Conservation (phyloP, 495 filamentous ascomycete species). For the Aspergillus sclerotiicarbonarius region DNA sequence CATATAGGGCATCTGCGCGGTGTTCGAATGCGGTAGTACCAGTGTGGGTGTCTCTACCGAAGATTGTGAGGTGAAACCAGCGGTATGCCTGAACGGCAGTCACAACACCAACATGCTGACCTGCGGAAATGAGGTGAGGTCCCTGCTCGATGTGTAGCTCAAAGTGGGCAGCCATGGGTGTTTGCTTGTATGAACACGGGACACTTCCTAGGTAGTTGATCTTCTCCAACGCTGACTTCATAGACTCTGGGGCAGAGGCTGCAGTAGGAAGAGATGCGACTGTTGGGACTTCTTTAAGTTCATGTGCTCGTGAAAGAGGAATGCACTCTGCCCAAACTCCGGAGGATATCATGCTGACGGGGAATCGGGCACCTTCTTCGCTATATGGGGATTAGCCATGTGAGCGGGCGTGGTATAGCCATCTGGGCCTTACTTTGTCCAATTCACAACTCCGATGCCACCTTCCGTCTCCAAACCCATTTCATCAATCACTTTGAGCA, state of each 20-base stretch:
- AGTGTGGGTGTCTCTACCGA: conserved; percentile 68
- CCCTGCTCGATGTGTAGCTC: conserved; percentile 85
- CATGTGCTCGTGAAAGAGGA: conserved; percentile 59
- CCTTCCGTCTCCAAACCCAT: conserved; percentile 66
- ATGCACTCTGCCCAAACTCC: conserved; percentile 76
- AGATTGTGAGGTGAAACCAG: conserved; percentile 68
- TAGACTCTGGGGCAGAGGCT: conserved; percentile 54
- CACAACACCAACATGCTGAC: conserved; percentile 67
- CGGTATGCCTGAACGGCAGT: conserved; percentile 64
- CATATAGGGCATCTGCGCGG: conserved; percentile 62
- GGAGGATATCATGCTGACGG: conserved; percentile 71
- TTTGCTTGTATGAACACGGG: conserved; percentile 56
- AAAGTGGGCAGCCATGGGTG: conserved; percentile 77
- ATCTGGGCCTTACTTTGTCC: conserved; percentile 63
- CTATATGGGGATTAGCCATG: conserved; percentile 24
- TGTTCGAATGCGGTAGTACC: conserved; percentile 68
- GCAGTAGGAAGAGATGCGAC: conserved; percentile 45
- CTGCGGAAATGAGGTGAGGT: conserved; percentile 61
- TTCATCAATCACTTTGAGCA: conserved; percentile 66
- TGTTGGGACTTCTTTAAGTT: conserved; percentile 51
- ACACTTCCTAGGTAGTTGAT: conserved; percentile 66
- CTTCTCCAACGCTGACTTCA: conserved; percentile 65
- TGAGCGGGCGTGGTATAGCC: not conserved
- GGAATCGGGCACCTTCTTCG: conserved; percentile 80
- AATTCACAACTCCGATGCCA: conserved; percentile 71